Evolutionary conservation across 441 rosid species (phyloP), one percentile per base, ranked within the genome.

Genomic region (Biscutella auriculata): DNA sequence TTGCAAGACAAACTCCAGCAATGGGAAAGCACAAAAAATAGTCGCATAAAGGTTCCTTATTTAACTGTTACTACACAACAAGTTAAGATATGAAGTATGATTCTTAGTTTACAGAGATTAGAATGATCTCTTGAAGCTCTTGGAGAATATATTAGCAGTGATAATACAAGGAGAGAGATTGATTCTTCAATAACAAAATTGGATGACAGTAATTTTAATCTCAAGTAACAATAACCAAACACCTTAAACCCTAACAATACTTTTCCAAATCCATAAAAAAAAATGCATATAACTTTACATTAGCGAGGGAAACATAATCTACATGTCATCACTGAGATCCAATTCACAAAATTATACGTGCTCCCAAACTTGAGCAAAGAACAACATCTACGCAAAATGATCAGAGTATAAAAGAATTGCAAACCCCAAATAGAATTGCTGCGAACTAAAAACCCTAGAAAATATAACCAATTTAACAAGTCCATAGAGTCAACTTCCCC

Each of bases 221-320:
- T 36, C 16, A 39, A 37, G 32, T 5, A 42, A 15, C 41, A 66
- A 37, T 19, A 50, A 11, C 17, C 44, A 52, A 51, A 44, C 45
- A 60, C 29, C 61, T 14, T 23, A 60, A 60, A 46, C 57, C 55
- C 52, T 65, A 50, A 41, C 43, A 37, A 21, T 8, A 63, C 0
- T 4, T 25, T 7, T 30, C 34, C 32, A 40, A 48, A 28, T 52
- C 53, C 12, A 57, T 17, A 11, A 66, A 43, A 6, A 44, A 2
- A 32, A 26, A 1, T 1, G 5, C 27, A 41, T 25, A 6, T 12
- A 60, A 19, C 34, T 34, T n/a, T 6, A 4, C 57, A 33, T 46
- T 25, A 39, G 5, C 25, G 2, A 60, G 53, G 9, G 53, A 23
- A 9, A 21, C 30, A 44, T 4, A 30, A 36, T 6, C 37, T 26